These are phyloP conservation scores for Chrysanthemum seticuspe DNA, from an alignment of 129 eudicot species.

Conservation along the genomic window DNA sequence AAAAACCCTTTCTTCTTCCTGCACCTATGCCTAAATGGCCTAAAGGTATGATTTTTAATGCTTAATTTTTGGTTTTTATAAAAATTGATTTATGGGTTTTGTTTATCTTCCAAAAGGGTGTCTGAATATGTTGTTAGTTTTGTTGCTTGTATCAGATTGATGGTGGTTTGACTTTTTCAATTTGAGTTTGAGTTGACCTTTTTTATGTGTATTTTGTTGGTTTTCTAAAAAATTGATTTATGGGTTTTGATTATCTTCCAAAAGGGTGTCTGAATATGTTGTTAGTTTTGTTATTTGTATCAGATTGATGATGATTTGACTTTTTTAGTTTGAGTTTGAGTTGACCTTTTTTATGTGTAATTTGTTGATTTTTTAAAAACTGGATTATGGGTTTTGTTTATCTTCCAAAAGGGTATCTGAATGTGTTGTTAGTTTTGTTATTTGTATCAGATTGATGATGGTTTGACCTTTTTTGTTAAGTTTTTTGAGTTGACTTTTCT, in stretches of 20 bases:
- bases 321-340: not conserved
- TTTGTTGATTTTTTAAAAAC: no score
- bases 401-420: not conserved
- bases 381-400: conserved; percentile 7
- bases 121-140: not conserved
- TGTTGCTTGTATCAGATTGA: not conserved
- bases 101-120: not conserved
- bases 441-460: not conserved
- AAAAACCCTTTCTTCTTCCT: conserved; percentile 66
- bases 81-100: conserved; percentile 14
- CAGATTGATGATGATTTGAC: not conserved
- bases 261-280: not conserved
- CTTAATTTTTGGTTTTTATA: not conserved
- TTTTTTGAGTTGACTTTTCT: not conserved
- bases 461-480: not conserved
- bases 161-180: conserved; percentile 2
- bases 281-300: not conserved
- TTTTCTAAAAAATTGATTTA: not conserved
- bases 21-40: conserved; percentile 89
- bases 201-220: not conserved
- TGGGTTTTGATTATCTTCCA: not conserved
- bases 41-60: conserved; percentile 44
- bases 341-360: no score
- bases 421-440: not conserved
- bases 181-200: conserved; percentile 9